phyloP scores from a whole-genome alignment of 139 green algal genomes.

The Ulvella scutata region DNA sequence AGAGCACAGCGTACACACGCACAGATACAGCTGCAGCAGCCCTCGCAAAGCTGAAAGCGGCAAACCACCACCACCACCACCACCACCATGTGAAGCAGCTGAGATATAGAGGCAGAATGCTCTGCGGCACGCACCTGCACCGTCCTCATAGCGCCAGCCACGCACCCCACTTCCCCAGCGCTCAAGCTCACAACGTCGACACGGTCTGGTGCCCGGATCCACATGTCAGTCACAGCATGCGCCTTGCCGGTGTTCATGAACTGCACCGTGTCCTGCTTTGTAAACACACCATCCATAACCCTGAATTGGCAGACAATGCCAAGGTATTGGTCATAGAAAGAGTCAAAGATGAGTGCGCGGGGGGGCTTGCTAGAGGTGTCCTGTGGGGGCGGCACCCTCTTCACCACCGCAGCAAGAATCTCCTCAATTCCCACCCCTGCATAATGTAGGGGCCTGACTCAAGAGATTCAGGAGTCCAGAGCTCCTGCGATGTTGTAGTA shows the following conservation, averaged over 20 bases:
- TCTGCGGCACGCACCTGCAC: too few relatives aligned
- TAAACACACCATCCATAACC: conserved; percentile 68
- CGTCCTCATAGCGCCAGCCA: conserved; percentile 80
- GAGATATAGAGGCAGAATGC: too few relatives aligned
- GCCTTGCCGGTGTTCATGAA: conserved; percentile 87
- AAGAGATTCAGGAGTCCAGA: too few relatives aligned
- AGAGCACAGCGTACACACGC: too few relatives aligned
- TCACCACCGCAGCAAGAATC: conserved; percentile 81
- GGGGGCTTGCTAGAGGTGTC: conserved; percentile 47
- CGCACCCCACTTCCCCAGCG: conserved; percentile 84
- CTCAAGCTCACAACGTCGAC: conserved; percentile 69
- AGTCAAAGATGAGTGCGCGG: conserved; percentile 92
- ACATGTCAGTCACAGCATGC: conserved; percentile 82
- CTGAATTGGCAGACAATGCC: conserved; percentile 40
- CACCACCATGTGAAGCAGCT: too few relatives aligned
- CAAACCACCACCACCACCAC: too few relatives aligned
- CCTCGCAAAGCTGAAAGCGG: too few relatives aligned
- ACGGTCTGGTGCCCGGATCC: conserved; percentile 69
- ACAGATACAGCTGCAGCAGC: too few relatives aligned
- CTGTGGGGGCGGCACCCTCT: conserved; percentile 53
- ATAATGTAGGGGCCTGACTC: too few relatives aligned
- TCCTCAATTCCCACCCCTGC: conserved; percentile 77
- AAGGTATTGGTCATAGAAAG: conserved; percentile 93
- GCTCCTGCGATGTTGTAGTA: too few relatives aligned
- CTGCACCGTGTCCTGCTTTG: conserved; percentile 53